Conservation (phyloP, 192 early-diverging fungal species). For the Gryganskiella cystojenkinii region DNA sequence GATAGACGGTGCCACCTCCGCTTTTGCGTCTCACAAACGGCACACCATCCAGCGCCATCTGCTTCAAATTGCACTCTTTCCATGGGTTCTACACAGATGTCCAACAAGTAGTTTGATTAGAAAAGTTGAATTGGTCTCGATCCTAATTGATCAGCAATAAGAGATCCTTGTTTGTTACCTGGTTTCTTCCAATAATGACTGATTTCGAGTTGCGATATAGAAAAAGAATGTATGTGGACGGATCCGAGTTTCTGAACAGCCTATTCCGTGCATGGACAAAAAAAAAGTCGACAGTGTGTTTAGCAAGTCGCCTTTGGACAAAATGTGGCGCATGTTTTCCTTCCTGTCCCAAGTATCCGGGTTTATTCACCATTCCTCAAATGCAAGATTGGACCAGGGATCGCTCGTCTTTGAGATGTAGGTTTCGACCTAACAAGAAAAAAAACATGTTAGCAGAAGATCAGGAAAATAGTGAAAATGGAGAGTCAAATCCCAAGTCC, state of each 20-base stretch:
- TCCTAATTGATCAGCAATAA: neutral
- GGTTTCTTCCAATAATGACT: conserved; percentile 96
- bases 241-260: conserved; percentile 81
- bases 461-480: neutral
- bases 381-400: conserved; percentile 85
- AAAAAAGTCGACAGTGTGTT: neutral
- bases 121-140: neutral
- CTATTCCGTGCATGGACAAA: conserved; percentile 38
- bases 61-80: conserved; percentile 89
- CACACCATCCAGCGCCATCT: conserved; percentile 73
- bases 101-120: neutral
- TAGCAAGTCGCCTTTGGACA: neutral
- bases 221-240: conserved; percentile 74
- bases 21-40: conserved; percentile 89
- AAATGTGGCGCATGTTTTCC: neutral
- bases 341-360: neutral
- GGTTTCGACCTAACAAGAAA: conserved; percentile 50
- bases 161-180: conserved; percentile 56
- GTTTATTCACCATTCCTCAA: conserved; percentile 79
- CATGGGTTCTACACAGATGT: conserved; percentile 83
- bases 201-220: conserved; percentile 91
- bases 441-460: neutral
- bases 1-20: conserved; percentile 96
- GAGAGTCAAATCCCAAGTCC: neutral
- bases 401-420: conserved; percentile 76